Percentiles rank a stretch among this genome's conserved stretches.
Evolutionary conservation across 331 rosid genomes (phyloP).

Genomic region (Telfairia occidentalis): DNA sequence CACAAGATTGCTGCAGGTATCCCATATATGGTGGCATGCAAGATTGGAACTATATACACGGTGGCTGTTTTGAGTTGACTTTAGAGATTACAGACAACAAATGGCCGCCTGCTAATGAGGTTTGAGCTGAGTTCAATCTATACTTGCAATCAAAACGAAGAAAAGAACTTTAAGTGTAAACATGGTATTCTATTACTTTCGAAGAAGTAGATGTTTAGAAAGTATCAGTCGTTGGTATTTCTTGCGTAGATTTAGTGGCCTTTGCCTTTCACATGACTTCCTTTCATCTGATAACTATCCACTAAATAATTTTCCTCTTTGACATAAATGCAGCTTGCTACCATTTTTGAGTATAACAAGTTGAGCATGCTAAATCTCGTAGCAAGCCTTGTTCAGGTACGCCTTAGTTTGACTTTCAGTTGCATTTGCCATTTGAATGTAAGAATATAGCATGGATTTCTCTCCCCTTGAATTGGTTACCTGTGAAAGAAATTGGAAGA

Average conservation of each 20-base stretch:
- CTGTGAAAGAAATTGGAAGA: neutral
- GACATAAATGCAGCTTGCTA: constrained; percentile 53
- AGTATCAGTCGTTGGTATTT: neutral
- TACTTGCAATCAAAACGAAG: neutral
- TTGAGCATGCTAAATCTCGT: constrained; percentile 90
- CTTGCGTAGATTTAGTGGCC: neutral
- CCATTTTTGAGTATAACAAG: constrained; percentile 76
- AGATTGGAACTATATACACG: constrained; percentile 88
- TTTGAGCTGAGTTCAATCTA: constrained; percentile 14
- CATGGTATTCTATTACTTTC: neutral
- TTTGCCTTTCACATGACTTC: neutral
- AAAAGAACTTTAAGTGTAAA: neutral
- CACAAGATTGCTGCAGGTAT: constrained; percentile 52
- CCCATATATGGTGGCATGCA: constrained; percentile 99
- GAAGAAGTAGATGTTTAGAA: neutral
- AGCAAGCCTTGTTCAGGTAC: constrained; percentile 71
- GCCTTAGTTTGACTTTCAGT: constrained; percentile 13
- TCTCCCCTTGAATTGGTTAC: constrained; percentile 7
- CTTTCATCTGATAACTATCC: neutral
- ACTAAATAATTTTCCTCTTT: neutral
- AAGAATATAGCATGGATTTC: neutral
- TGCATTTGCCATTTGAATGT: constrained; percentile 9
- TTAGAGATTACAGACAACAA: constrained; percentile 80
- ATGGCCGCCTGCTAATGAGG: constrained; percentile 89
- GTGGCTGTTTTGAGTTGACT: constrained; percentile 82